phyloP scores from a whole-genome alignment of 2,329 filamentous ascomycete genomes.

The Clarireedia sp. region DNA sequence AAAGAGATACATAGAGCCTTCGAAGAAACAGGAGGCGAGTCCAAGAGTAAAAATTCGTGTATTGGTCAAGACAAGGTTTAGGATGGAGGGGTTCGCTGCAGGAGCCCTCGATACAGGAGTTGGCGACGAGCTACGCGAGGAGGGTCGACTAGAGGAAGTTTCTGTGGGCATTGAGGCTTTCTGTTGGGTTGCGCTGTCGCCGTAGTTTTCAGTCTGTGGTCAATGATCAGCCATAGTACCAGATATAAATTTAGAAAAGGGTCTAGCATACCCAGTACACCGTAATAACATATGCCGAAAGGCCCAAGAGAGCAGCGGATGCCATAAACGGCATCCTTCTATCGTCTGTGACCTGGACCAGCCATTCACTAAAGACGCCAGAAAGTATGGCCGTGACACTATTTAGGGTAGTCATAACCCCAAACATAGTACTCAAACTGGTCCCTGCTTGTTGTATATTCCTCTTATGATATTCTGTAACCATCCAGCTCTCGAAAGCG shows the following conservation, averaged over 20 bases:
- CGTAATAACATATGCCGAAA: slow-evolving; percentile 39
- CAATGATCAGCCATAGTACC: background rate
- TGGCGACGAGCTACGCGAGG: background rate
- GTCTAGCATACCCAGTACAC: slow-evolving; percentile 40
- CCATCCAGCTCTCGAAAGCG: slow-evolving; percentile 55
- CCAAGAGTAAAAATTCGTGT: slow-evolving; percentile 43
- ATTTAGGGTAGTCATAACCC: slow-evolving; percentile 44
- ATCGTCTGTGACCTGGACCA: slow-evolving; percentile 40
- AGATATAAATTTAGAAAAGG: background rate
- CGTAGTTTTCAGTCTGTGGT: slow-evolving; percentile 43
- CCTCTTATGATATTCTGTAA: slow-evolving; percentile 46
- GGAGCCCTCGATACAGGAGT: background rate
- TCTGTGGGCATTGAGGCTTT: slow-evolving; percentile 9
- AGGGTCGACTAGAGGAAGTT: slow-evolving; percentile 15
- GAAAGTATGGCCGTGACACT: slow-evolving; percentile 47
- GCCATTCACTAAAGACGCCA: slow-evolving; percentile 43
- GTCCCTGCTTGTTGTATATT: slow-evolving; percentile 35
- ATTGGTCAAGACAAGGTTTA: slow-evolving; percentile 30
- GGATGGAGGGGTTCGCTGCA: slow-evolving; percentile 4
- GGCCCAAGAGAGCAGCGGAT: slow-evolving; percentile 33
- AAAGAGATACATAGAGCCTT: slow-evolving; percentile 55
- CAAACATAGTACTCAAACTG: slow-evolving; percentile 44
- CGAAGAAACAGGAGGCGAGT: slow-evolving; percentile 48
- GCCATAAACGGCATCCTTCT: slow-evolving; percentile 47
- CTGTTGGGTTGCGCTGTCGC: slow-evolving; percentile 24